Conservation (phyloP, 2,329 filamentous ascomycete species). For the Cladophialophora psammophila region DNA sequence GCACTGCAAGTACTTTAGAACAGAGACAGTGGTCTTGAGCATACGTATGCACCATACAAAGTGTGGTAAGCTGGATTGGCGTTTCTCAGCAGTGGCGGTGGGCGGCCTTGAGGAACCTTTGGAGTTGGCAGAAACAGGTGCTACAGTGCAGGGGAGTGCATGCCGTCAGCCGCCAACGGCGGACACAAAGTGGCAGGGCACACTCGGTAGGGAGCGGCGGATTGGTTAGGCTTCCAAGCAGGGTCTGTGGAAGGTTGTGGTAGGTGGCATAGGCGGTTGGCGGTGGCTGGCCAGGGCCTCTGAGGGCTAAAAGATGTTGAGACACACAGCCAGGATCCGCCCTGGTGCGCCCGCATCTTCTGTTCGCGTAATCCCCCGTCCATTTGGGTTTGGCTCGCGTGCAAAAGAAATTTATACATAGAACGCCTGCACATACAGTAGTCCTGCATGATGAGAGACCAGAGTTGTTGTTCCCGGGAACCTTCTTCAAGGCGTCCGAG, state of each 20-base stretch:
- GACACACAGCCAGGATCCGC: constrained; percentile 15
- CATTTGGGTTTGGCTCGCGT: not conserved
- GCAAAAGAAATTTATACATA: not conserved
- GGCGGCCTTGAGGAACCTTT: constrained; percentile 22
- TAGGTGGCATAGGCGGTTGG: not conserved
- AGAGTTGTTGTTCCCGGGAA: no score
- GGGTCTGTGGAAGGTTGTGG: not conserved
- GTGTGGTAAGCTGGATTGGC: constrained; percentile 7
- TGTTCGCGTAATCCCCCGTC: constrained; percentile 20
- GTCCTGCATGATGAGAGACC: not conserved
- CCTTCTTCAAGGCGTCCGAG: no score
- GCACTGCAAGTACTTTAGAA: not conserved
- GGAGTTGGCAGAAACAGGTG: constrained; percentile 19
- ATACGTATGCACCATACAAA: constrained; percentile 9
- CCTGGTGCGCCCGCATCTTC: not conserved
- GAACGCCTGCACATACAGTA: not conserved
- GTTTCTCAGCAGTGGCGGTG: constrained; percentile 10
- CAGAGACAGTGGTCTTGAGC: not conserved
- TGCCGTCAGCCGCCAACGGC: constrained; percentile 20
- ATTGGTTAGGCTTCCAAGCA: constrained; percentile 11
- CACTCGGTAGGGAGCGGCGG: not conserved
- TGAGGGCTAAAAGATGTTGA: constrained; percentile 5
- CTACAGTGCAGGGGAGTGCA: not conserved
- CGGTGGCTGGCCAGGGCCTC: not conserved
- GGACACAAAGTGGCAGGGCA: constrained; percentile 16